These are phyloP conservation scores for Thielaviopsis ethacetica DNA, from an alignment of 2,329 filamentous ascomycete genomes.

Conservation along the genomic window DNA sequence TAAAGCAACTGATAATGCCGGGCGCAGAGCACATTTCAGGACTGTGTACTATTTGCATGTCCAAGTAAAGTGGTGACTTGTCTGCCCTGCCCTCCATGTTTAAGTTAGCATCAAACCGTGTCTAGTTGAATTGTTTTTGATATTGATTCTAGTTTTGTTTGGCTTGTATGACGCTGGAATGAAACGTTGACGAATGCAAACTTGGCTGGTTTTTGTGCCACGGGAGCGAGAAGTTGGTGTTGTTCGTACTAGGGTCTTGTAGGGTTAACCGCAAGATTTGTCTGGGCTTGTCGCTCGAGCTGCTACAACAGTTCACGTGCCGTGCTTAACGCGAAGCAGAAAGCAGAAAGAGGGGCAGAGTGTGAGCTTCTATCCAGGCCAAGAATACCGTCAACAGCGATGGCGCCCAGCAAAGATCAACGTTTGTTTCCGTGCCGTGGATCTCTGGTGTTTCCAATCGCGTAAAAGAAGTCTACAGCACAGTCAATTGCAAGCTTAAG, in stretches of 20 bases:
- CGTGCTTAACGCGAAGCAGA: background rate
- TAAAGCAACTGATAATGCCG: conserved; percentile 24
- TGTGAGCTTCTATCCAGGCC: background rate
- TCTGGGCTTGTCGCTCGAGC: too few species aligned
- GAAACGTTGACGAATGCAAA: too few species aligned
- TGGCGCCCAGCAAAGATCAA: background rate
- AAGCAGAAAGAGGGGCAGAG: background rate
- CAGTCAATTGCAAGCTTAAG: background rate
- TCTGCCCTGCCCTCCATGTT: background rate
- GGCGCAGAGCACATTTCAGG: background rate
- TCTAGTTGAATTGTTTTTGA: background rate
- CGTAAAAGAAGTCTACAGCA: background rate
- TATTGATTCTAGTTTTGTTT: background rate
- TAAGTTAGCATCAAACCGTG: background rate
- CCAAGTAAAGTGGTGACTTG: background rate
- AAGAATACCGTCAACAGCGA: background rate
- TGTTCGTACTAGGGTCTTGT: too few species aligned
- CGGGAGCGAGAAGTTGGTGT: too few species aligned
- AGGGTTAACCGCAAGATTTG: too few species aligned
- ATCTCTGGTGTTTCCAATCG: background rate
- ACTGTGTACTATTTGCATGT: too few species aligned
- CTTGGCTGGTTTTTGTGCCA: too few species aligned
- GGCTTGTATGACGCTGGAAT: background rate
- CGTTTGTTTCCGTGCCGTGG: background rate
- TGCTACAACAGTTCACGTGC: background rate